Base-by-base conservation (phyloP, 306 rosid species). In the Quercus suber region DNA sequence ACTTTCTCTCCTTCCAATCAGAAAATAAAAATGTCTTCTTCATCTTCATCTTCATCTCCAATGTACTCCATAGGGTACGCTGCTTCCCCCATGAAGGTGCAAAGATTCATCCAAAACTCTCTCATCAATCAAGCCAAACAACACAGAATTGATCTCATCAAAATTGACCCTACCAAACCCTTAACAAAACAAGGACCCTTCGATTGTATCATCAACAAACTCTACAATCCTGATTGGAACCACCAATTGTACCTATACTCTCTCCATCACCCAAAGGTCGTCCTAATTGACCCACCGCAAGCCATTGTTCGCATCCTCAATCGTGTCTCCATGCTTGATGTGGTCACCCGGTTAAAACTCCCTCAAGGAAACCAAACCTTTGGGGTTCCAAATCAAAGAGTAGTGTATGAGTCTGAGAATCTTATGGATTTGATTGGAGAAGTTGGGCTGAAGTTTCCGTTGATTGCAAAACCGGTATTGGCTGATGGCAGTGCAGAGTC, bases 261-360 rank as follows among this genome's bases (percentile, higher is more conserved):
- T 1, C 45, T 73, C 20, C 4, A 20, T 27, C 2, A 72, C 28
- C 84, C 87, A 2, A 19, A 57, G 19, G 15, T 79, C 0, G 19
- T 69, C 53, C 20, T 81, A 13, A 49, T 84, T 58, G 83, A 81
- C 80, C 78, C 78, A 3, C 85, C 88, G 4, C 75, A 73, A 3
- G 56, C 77, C 56, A 74, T 84, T 30, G 65, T 55, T 69, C 60
- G 64, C 49, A 75, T 84, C 77, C 87, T 45, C 78, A 84, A 69
- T 63, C 82, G 82, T 9, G 65, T 70, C 67, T 76, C 87, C 43
- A 81, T 84, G 87, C 85, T 81, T 30, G 77, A 84, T 53, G 73
- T 70, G 73, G 76, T 80, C 5, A 27, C 25, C 23, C 12, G 51
- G 71, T 10, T 71, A 41, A 41, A 37, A 55, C 69, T 20, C 23